Evolutionary conservation across 1,139 yeast genomes (phyloP).

Genomic region (Geotrichum klebahnii): DNA sequence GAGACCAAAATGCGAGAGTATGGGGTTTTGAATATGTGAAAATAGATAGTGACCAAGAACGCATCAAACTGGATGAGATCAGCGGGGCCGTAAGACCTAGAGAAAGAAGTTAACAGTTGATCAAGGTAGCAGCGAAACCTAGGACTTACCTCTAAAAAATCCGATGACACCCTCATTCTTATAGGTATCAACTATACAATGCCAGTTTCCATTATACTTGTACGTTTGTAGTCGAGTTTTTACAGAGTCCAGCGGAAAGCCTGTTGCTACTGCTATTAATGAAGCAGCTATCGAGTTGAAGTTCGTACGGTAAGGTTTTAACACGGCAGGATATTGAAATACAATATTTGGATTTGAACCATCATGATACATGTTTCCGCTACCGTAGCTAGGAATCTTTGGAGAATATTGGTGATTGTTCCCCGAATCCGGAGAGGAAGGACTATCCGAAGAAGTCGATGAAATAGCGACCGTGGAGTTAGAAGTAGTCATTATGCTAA

Average conservation of each 20-base stretch:
- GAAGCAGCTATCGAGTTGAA: constrained; percentile 62
- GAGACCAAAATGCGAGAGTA: constrained; percentile 29
- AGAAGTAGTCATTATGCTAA: not conserved
- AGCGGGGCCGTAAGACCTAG: constrained; percentile 30
- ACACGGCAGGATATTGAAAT: constrained; percentile 41
- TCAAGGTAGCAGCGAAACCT: not conserved
- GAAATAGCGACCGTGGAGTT: not conserved
- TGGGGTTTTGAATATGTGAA: constrained; percentile 57
- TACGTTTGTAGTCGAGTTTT: constrained; percentile 85
- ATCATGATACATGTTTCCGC: not conserved
- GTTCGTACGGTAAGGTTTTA: constrained; percentile 57
- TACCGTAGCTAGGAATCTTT: not conserved
- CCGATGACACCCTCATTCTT: constrained; percentile 63
- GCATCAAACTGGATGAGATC: constrained; percentile 30
- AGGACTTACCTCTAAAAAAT: constrained; percentile 63
- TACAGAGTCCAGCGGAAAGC: constrained; percentile 79
- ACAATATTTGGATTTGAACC: constrained; percentile 1
- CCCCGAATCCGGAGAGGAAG: not conserved
- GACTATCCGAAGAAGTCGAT: not conserved
- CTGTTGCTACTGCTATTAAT: constrained; percentile 62
- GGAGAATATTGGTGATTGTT: not conserved
- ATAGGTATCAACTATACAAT: constrained; percentile 58
- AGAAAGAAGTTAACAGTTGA: not conserved
- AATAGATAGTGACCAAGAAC: constrained; percentile 52
- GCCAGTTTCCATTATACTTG: constrained; percentile 53